Percentiles rank a stretch among this genome's conserved stretches.
Evolutionary conservation across 192 early-diverging fungal genomes (phyloP).

Genomic region (Fimicolochytrium jonesii): DNA sequence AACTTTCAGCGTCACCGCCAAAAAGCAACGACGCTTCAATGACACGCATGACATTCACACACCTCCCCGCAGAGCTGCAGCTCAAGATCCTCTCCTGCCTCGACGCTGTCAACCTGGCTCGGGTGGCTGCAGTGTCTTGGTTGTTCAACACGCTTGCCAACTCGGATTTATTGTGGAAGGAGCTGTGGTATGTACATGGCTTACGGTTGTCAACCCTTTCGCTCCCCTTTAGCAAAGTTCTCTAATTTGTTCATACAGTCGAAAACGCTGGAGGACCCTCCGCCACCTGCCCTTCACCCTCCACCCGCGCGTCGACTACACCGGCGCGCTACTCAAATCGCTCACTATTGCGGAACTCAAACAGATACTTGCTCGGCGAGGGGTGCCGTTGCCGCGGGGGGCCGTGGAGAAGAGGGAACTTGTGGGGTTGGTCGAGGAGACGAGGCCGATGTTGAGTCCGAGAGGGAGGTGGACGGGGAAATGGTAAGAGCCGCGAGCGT

Average conservation of each 20-base stretch:
- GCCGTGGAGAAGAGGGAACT: slow-evolving; percentile 8
- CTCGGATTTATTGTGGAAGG: slow-evolving; percentile 12
- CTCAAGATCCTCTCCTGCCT: slow-evolving; percentile 3
- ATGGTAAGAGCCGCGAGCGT: no score
- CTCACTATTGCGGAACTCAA: slow-evolving; percentile 32
- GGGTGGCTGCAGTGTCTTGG: neutral
- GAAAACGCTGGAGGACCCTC: slow-evolving; percentile 19
- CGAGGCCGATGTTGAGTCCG: slow-evolving; percentile 10
- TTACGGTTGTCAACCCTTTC: neutral
- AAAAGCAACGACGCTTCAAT: no score
- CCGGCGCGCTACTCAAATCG: neutral
- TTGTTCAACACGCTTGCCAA: slow-evolving; percentile 2
- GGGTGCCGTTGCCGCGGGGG: slow-evolving; percentile 9
- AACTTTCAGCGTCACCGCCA: no score
- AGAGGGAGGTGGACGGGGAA: slow-evolving; percentile 16
- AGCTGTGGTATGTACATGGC: slow-evolving; percentile 1
- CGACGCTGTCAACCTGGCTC: neutral
- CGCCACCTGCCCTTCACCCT: slow-evolving; percentile 20
- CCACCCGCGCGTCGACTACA: slow-evolving; percentile 34
- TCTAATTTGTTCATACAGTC: neutral
- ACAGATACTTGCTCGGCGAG: slow-evolving; percentile 18
- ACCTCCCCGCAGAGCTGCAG: slow-evolving; percentile 8
- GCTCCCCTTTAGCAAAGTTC: neutral
- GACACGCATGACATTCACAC: no score
- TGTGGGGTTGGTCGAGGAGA: neutral